Evolutionary conservation across 2,329 filamentous ascomycete genomes (phyloP), one percentile per base, ranked within the genome.

Genomic region (Phoma sp.): DNA sequence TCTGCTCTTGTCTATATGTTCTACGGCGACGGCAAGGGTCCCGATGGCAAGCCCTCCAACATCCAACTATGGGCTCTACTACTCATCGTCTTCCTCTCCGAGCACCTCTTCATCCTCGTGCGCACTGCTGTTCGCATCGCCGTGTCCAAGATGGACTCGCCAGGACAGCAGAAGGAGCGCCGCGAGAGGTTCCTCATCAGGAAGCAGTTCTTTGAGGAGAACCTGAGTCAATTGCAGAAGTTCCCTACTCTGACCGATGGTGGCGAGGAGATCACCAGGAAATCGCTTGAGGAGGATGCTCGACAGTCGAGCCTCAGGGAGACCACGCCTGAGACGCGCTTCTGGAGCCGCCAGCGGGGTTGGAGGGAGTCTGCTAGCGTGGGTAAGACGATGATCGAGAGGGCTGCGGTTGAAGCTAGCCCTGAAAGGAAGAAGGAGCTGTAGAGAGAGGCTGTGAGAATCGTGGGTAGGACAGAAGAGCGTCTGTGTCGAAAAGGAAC

Each of bases 1-100:
- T 87, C 92, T 0, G 92, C 93, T 0, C 85, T 98, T 43, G 90
- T 96, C 0, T 96, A 92, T 74, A 86, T 99, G 67, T 98, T 97
- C 80, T 88, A 85, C 62, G 86, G 87, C 46, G 82, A 88, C 51
- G 82, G 84, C 1, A 77, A 88, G 36, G 88, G 88, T 0, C 84
- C 85, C 0, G 82, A 84, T 49, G 89, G 89, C 35, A 83, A 83
- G 15, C 87, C 89, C 0, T 85, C 84, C 39, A 84, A 86, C 41
- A 89, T 97, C 68, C 88, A 86, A 52, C 88, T 82, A 13, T 96
- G 92, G 89, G 91, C 88, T 0, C 80, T 97, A 2, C 82, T 99
- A 5, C 80, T 96, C 17, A 86, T 88, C 19, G 88, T 99, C 52
- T 85, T 98, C 65, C 85, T 96, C 64, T 88, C 91, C 0, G 95